Conservation (phyloP, 805 yeast genomes). For the Nakazawaea sp. region DNA sequence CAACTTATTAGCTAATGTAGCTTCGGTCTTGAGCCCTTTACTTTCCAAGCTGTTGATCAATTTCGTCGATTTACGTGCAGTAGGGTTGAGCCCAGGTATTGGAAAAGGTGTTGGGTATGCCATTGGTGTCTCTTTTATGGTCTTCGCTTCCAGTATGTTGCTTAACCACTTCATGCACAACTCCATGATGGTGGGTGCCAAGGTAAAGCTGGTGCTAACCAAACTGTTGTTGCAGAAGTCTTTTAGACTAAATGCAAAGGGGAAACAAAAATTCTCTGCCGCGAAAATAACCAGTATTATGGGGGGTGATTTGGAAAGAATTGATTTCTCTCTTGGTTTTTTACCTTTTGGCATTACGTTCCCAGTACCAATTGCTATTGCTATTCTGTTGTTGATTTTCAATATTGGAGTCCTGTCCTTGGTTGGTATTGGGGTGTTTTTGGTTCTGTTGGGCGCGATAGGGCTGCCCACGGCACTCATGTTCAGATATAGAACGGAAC, state of each 20-base stretch:
- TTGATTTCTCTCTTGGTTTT: slow-evolving; percentile 67
- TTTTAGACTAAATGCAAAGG: slow-evolving; percentile 48
- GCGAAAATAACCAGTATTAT: slow-evolving; percentile 71
- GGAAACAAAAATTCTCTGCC: slow-evolving; percentile 54
- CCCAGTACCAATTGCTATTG: slow-evolving; percentile 57
- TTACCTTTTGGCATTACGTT: slow-evolving; percentile 58
- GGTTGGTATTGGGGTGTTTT: slow-evolving; percentile 56
- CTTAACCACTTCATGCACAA: slow-evolving; percentile 61
- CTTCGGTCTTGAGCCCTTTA: slow-evolving; percentile 56
- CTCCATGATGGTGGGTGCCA: slow-evolving; percentile 60
- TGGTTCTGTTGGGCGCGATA: slow-evolving; percentile 42
- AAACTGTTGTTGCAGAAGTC: slow-evolving; percentile 67
- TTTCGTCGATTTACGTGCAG: slow-evolving; percentile 47
- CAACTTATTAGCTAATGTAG: slow-evolving; percentile 39
- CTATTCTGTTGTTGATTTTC: slow-evolving; percentile 55
- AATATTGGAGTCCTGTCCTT: slow-evolving; percentile 70
- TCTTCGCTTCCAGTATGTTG: slow-evolving; percentile 37
- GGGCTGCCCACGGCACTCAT: slow-evolving; percentile 42
- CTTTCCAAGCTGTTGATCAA: slow-evolving; percentile 57
- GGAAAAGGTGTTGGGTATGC: slow-evolving; percentile 73
- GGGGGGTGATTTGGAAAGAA: slow-evolving; percentile 75
- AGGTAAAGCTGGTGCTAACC: slow-evolving; percentile 62
- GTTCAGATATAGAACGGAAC: slow-evolving; percentile 47
- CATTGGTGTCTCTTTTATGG: slow-evolving; percentile 57
- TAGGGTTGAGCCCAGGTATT: slow-evolving; percentile 30